phyloP scores from a whole-genome alignment of 1,284 basidiomycete species.

The Rhizoctonia solani region DNA sequence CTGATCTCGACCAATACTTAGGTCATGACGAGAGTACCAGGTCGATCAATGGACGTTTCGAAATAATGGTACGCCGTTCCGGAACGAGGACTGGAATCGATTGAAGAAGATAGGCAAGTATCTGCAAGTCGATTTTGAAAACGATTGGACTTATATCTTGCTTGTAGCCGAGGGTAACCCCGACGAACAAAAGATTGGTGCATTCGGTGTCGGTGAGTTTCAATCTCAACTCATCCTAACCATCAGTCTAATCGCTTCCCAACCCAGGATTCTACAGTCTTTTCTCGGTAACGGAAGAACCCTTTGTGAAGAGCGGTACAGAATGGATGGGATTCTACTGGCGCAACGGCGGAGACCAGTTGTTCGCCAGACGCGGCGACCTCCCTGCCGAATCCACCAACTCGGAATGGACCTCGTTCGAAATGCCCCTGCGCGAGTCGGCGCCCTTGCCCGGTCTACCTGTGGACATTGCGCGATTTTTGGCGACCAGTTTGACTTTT shows the following conservation, averaged over 20 bases:
- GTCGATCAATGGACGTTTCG: constrained; percentile 76
- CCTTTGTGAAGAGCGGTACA: constrained; percentile 87
- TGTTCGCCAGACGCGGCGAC: constrained; percentile 76
- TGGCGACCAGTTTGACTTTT: constrained; percentile 93
- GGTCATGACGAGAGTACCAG: constrained; percentile 47
- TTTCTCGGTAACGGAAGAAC: constrained; percentile 88
- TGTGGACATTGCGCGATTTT: constrained; percentile 87
- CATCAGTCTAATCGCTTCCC: background rate
- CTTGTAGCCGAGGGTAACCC: constrained; percentile 40
- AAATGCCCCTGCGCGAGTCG: constrained; percentile 87
- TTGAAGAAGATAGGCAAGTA: constrained; percentile 81
- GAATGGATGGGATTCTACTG: constrained; percentile 98
- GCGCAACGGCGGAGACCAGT: constrained; percentile 86
- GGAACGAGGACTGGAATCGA: constrained; percentile 85
- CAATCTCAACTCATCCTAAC: background rate
- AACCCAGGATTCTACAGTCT: constrained; percentile 72
- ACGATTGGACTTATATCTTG: constrained; percentile 30
- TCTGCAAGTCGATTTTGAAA: background rate
- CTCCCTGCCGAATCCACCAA: constrained; percentile 50
- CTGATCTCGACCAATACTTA: constrained; percentile 34
- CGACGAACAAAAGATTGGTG: constrained; percentile 52
- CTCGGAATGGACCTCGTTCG: constrained; percentile 80
- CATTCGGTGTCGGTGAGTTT: constrained; percentile 76
- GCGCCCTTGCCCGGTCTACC: constrained; percentile 76
- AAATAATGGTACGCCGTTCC: constrained; percentile 84